A percentile compares a stretch with the other conserved stretches of the same genome.
phyloP scores from a whole-genome alignment of 2,329 filamentous ascomycete genomes.

The Fusarium cicatricum region DNA sequence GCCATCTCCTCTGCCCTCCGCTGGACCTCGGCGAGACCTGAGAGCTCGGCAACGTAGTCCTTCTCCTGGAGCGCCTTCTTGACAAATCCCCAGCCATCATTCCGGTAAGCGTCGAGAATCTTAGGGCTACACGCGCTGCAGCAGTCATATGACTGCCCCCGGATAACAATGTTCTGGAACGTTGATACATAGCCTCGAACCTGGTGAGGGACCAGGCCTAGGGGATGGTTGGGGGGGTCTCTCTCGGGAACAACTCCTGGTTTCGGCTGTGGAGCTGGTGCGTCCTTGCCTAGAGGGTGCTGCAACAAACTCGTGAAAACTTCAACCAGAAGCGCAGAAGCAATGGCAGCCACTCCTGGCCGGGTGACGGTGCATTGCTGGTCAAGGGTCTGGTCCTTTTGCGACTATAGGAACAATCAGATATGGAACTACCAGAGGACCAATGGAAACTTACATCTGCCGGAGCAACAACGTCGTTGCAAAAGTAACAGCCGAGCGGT shows the following conservation, averaged over 20 bases:
- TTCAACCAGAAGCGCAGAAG: slow-evolving; percentile 90
- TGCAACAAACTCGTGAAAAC: slow-evolving; percentile 87
- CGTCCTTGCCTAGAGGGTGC: slow-evolving; percentile 75
- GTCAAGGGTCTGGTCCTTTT: slow-evolving; percentile 94
- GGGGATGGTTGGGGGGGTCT: slow-evolving; percentile 65
- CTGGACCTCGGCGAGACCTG: slow-evolving; percentile 77
- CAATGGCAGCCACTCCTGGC: slow-evolving; percentile 90
- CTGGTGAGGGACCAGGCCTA: slow-evolving; percentile 80
- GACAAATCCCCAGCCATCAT: slow-evolving; percentile 79
- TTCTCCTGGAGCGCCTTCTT: slow-evolving; percentile 76
- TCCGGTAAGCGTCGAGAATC: slow-evolving; percentile 72
- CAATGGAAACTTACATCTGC: slow-evolving; percentile 74
- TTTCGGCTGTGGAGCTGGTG: slow-evolving; percentile 61
- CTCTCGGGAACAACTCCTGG: slow-evolving; percentile 57
- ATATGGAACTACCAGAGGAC: not conserved
- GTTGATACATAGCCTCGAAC: slow-evolving; percentile 79
- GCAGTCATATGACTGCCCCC: slow-evolving; percentile 78
- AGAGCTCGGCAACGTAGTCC: slow-evolving; percentile 81
- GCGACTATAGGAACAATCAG: slow-evolving; percentile 64
- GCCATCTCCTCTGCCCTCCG: slow-evolving; percentile 61
- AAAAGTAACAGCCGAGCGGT: slow-evolving; percentile 95
- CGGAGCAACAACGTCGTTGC: slow-evolving; percentile 95
- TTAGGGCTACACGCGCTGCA: slow-evolving; percentile 82
- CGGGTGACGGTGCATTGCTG: slow-evolving; percentile 98
- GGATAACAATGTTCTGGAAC: slow-evolving; percentile 78